These are phyloP conservation scores for Pseudonitzschia pungens DNA, from an alignment of 108 stramenopile species.

Conservation along the genomic window DNA sequence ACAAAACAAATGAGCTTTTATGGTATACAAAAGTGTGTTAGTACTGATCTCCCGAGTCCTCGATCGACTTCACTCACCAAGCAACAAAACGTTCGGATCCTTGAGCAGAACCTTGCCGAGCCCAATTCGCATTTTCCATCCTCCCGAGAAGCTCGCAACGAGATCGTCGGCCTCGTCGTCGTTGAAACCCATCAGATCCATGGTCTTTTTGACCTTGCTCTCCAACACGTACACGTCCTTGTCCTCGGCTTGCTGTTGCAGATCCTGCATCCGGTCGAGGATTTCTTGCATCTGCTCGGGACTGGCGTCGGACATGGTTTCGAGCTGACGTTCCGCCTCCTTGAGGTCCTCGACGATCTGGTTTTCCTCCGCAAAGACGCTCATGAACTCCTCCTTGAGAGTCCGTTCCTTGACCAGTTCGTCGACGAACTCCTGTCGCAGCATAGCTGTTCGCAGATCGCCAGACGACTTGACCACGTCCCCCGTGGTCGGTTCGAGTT, in stretches of 20 bases:
- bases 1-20: neutral
- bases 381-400: constrained; percentile 88
- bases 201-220: constrained; percentile 84
- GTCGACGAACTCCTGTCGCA: constrained; percentile 95
- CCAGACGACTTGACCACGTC: constrained; percentile 85
- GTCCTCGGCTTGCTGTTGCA: constrained; percentile 80
- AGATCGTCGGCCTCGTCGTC: constrained; percentile 79
- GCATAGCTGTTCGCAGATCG: constrained; percentile 89
- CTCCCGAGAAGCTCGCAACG: constrained; percentile 93
- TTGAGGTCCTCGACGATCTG: constrained; percentile 66
- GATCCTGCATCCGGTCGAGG: constrained; percentile 87
- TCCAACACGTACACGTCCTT: constrained; percentile 85
- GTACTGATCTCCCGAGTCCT: too few species aligned
- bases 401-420: constrained; percentile 79
- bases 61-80: constrained; percentile 48
- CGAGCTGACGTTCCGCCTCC: constrained; percentile 62
- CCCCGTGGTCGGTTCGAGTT: constrained; percentile 92
- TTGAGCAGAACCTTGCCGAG: constrained; percentile 93
- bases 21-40: neutral
- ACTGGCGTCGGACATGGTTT: constrained; percentile 49
- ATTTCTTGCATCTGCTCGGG: constrained; percentile 82
- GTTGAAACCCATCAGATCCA: constrained; percentile 95
- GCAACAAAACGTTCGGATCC: constrained; percentile 92
- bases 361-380: constrained; percentile 89
- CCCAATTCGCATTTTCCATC: constrained; percentile 99